Conservation (phyloP, 148 eudicot genomes). For the Pharnaceum exiguum region DNA sequence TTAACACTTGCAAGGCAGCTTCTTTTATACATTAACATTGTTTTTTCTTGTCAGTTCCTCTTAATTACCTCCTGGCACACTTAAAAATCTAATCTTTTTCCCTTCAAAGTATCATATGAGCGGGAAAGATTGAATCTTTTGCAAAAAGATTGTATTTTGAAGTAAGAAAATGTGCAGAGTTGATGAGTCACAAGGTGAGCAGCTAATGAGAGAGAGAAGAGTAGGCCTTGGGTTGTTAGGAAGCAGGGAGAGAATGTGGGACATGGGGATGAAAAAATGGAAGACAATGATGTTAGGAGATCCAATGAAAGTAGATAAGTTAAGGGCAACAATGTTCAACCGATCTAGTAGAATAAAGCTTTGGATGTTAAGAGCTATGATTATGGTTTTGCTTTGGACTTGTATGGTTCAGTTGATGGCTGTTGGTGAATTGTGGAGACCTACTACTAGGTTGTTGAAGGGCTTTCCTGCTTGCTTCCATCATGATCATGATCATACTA, state of each 20-base stretch:
- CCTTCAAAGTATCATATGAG: too few species aligned
- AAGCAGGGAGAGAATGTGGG: slow-evolving; percentile 18
- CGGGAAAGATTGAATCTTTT: slow-evolving; percentile 21
- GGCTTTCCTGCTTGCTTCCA: slow-evolving; percentile 52
- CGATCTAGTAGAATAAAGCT: slow-evolving; percentile 31
- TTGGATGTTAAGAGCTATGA: slow-evolving; percentile 43
- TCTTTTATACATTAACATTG: too few species aligned
- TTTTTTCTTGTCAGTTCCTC: too few species aligned
- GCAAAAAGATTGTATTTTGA: slow-evolving; percentile 18
- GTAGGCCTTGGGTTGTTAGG: too few species aligned
- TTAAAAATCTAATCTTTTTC: slow-evolving; percentile 2
- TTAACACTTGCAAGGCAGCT: slow-evolving; percentile 6
- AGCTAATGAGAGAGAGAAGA: slow-evolving; percentile 13
- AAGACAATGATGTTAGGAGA: slow-evolving; percentile 20
- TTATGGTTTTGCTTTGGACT: slow-evolving; percentile 39
- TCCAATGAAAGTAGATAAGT: slow-evolving; percentile 25
- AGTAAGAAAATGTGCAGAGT: slow-evolving; percentile 41
- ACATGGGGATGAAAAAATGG: slow-evolving; percentile 37
- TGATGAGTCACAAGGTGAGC: slow-evolving; percentile 22
- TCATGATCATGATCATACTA: neutral
- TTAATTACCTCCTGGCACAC: neutral
- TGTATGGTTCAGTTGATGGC: slow-evolving; percentile 38
- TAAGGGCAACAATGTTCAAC: slow-evolving; percentile 34
- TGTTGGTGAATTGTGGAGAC: slow-evolving; percentile 45
- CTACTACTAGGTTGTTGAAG: slow-evolving; percentile 48